These are phyloP conservation scores for Exophiala aquamarina DNA, from an alignment of 2,329 filamentous ascomycete genomes.

Conservation along the genomic window DNA sequence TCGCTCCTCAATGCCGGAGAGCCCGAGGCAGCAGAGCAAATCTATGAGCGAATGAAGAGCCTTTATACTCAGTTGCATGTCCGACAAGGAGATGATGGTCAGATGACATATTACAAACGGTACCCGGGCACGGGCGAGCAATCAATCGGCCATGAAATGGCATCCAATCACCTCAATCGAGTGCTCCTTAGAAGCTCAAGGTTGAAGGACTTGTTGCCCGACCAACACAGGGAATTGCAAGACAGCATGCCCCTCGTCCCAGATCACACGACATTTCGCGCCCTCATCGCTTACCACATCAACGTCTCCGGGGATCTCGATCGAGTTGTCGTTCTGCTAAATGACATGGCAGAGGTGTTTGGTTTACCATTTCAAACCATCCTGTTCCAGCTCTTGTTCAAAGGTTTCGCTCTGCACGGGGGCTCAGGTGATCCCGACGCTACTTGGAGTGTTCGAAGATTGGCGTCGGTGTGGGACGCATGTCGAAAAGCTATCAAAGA, in stretches of 20 bases:
- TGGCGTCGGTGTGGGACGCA: constrained; percentile 67
- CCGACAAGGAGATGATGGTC: constrained; percentile 34
- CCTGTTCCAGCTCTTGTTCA: constrained; percentile 78
- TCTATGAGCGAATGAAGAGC: constrained; percentile 82
- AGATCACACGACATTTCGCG: constrained; percentile 74
- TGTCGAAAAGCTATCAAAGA: constrained; percentile 51
- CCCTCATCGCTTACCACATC: constrained; percentile 75
- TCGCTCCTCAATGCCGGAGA: constrained; percentile 77
- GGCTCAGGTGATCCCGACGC: constrained; percentile 54
- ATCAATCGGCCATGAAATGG: constrained; percentile 41
- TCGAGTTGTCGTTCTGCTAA: constrained; percentile 68
- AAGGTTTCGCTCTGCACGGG: constrained; percentile 76
- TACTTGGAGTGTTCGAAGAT: constrained; percentile 69
- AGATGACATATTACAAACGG: constrained; percentile 22
- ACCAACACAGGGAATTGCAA: constrained; percentile 63
- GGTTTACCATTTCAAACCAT: constrained; percentile 69
- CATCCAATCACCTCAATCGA: constrained; percentile 44
- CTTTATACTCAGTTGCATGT: constrained; percentile 45
- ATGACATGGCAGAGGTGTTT: constrained; percentile 72
- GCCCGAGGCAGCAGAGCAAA: constrained; percentile 70
- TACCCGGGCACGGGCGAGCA: constrained; percentile 37
- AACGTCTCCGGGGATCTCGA: constrained; percentile 68
- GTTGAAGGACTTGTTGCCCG: constrained; percentile 50
- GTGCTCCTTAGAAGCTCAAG: constrained; percentile 47
- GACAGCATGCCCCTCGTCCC: constrained; percentile 66